These are phyloP conservation scores for Salvia miltiorrhiza DNA, from an alignment of 257 asterid species.

Conservation along the genomic window DNA sequence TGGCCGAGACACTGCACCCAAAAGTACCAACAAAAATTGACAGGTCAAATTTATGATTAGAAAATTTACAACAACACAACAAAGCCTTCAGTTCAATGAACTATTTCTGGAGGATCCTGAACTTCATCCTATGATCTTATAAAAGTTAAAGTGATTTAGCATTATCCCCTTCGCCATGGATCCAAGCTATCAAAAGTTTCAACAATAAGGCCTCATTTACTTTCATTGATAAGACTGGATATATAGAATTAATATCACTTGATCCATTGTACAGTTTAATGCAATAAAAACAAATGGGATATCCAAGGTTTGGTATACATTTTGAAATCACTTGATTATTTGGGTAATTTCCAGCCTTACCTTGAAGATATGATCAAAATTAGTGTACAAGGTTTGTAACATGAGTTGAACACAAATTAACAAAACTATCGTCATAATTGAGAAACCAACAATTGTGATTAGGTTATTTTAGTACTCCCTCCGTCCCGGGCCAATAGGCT, in stretches of 20 bases:
- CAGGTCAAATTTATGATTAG: neutral
- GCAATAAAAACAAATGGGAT: neutral
- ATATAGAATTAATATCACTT: neutral
- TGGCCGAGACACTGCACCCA: conserved; percentile 66
- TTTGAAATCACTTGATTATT: neutral
- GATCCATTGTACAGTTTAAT: neutral
- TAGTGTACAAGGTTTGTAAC: neutral
- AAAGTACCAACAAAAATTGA: conserved; percentile 12
- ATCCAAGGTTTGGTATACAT: neutral
- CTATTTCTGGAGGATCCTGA: neutral
- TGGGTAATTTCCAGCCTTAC: neutral
- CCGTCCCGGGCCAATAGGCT: no score
- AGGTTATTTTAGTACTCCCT: neutral
- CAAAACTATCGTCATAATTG: neutral
- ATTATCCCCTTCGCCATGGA: neutral
- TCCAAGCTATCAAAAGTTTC: neutral
- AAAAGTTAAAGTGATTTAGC: neutral
- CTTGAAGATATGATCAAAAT: neutral
- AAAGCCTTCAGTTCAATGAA: neutral
- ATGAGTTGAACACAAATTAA: neutral
- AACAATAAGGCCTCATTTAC: neutral
- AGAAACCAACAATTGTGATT: neutral
- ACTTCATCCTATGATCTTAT: neutral
- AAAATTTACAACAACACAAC: neutral
- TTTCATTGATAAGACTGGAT: neutral